phyloP scores from a whole-genome alignment of 2,329 filamentous ascomycete genomes.

The Dothiorella sarmentorum region DNA sequence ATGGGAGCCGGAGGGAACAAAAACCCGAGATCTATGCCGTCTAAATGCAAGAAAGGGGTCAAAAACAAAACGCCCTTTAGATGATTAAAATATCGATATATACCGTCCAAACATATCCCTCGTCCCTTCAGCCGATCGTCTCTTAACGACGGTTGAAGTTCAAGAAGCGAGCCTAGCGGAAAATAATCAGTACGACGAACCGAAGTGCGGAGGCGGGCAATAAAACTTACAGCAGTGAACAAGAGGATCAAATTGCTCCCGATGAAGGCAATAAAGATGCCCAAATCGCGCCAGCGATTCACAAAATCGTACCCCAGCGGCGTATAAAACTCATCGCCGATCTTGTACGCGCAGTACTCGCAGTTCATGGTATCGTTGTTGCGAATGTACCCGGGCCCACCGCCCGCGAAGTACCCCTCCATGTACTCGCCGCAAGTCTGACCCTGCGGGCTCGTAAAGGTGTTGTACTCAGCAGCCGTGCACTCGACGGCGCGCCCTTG shows the following conservation, averaged over 20 bases:
- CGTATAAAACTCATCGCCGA: constrained; percentile 77
- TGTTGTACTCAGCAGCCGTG: constrained; percentile 58
- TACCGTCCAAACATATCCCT: background rate
- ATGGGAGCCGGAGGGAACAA: background rate
- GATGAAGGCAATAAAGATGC: constrained; percentile 73
- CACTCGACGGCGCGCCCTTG: constrained; percentile 64
- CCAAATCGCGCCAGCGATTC: constrained; percentile 76
- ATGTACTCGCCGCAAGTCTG: constrained; percentile 75
- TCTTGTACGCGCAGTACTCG: constrained; percentile 75
- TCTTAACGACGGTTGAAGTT: constrained; percentile 17
- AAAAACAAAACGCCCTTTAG: background rate
- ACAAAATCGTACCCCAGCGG: constrained; percentile 64
- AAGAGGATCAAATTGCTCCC: constrained; percentile 69
- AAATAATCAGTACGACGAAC: background rate
- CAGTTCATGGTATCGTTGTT: constrained; percentile 64
- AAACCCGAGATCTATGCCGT: background rate
- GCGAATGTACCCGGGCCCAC: constrained; percentile 70
- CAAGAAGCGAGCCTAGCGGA: constrained; percentile 7
- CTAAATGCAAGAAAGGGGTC: background rate
- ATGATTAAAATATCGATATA: background rate
- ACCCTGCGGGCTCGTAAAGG: constrained; percentile 63
- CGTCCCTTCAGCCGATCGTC: background rate
- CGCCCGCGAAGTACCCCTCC: constrained; percentile 62
- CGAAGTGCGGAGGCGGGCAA: background rate
- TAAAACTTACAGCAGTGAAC: constrained; percentile 46